Conservation (phyloP, 306 rosid species). For the Styphnolobium japonicum region DNA sequence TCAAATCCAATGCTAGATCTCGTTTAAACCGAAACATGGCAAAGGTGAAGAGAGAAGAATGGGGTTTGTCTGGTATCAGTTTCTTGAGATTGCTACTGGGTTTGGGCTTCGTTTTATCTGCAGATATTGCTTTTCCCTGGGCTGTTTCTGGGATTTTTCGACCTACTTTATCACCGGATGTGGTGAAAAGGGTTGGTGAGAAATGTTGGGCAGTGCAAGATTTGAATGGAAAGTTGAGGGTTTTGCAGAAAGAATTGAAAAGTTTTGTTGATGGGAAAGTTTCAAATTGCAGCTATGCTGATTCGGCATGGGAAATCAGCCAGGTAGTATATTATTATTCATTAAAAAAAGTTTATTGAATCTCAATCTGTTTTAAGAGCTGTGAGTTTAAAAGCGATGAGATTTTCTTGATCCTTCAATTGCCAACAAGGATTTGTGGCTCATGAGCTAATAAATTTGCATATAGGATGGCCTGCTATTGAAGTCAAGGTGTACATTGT, state of each 20-base stretch:
- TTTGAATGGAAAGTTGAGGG: conserved; percentile 63
- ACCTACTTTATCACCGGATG: conserved; percentile 44
- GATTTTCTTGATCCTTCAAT: background rate
- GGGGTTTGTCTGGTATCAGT: conserved; percentile 22
- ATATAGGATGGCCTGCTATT: conserved; percentile 70
- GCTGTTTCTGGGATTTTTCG: conserved; percentile 35
- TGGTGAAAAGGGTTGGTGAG: conserved; percentile 46
- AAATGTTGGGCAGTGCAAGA: conserved; percentile 41
- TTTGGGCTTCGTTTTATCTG: conserved; percentile 44
- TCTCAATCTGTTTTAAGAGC: background rate
- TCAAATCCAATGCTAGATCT: conserved; percentile 37
- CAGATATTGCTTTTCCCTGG: conserved; percentile 33
- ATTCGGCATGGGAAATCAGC: conserved; percentile 56
- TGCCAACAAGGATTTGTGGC: background rate
- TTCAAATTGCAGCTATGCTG: conserved; percentile 60
- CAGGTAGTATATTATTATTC: conserved; percentile 55
- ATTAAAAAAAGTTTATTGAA: background rate
- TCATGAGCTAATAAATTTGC: background rate
- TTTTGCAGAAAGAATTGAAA: conserved; percentile 59
- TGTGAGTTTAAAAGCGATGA: background rate
- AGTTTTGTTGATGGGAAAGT: conserved; percentile 41
- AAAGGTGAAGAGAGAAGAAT: conserved; percentile 16
- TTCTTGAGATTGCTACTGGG: conserved; percentile 28
- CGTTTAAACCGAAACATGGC: background rate
- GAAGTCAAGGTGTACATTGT: conserved; percentile 64